Conservation (phyloP, 2,329 filamentous ascomycete genomes). For the Ustulina deusta region DNA sequence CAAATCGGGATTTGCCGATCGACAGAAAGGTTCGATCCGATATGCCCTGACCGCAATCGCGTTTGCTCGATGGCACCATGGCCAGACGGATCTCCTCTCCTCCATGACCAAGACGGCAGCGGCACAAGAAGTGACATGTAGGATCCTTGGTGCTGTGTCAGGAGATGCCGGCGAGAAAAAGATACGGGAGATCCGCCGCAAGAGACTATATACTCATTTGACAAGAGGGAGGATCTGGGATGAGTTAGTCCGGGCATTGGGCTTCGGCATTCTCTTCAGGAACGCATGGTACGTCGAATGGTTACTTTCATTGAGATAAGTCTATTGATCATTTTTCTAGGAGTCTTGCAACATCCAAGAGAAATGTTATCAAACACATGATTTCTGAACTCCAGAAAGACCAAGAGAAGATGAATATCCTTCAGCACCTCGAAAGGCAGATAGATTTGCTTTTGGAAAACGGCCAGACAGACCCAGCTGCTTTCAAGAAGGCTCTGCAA, state of each 20-base stretch:
- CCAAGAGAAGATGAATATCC: background rate
- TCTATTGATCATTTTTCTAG: background rate
- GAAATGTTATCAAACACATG: background rate
- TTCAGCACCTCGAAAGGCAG: background rate
- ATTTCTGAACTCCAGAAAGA: background rate
- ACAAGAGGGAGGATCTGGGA: background rate
- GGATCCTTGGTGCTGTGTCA: background rate
- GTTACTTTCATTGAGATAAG: background rate
- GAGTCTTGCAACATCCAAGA: background rate
- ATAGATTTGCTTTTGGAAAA: background rate
- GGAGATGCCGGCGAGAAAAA: background rate
- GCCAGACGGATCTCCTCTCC: background rate
- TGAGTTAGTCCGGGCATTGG: background rate
- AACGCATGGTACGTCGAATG: background rate
- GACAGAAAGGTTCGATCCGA: background rate
- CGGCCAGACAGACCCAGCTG: background rate
- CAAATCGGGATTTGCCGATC: background rate
- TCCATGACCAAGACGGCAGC: background rate
- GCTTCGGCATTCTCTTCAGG: background rate
- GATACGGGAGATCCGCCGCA: background rate
- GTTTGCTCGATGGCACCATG: background rate
- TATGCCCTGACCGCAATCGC: background rate
- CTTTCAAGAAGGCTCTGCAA: background rate
- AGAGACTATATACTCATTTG: background rate
- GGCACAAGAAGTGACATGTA: background rate